Base-by-base conservation (phyloP, 305 asterid genomes). In the Salvia sclarea region DNA sequence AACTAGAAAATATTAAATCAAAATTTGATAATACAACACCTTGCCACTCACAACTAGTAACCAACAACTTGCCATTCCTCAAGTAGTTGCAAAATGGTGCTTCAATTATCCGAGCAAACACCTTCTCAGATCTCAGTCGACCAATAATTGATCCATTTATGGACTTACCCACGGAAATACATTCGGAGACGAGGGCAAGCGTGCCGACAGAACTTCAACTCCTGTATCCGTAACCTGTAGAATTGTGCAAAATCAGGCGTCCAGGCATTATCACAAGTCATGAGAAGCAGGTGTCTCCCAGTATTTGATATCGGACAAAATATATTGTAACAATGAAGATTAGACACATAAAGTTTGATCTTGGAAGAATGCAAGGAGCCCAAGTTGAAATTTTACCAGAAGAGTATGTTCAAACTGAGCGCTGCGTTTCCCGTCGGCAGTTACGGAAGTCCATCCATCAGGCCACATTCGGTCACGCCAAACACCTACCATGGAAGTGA, bases 381-480 rank as follows among this genome's bases (percentile, higher is more conserved):
- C 14, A 21, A 21, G 13, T 8, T 38, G 41, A 11, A 28, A 28
- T 52, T 4, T 78, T 82, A 94, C 99, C 97, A 91, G 76, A 74
- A 91, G 95, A 0, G 99, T 89, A 75, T 94, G 99, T 71, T 94
- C 98, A 78, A 94, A 94, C 73, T 94, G 99, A 43, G 98, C 98
- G 75, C 97, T 91, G 77, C 96, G 85, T 80, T 85, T 89, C 45
- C 99, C 99, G 75, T 94, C 99, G 4, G 94, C 90, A 54, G 99
- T 91, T 61, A 88, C 99, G 62, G 75, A 81, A 63, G 99, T 91
- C 99, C 99, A 94, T 67, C 99, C 99, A 84, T 94, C 98, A 33
- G 99, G 96, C 99, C 99, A 94, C 92, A 85, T 86, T 41, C 92
- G 89, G 68, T 91, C 99, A 48, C 94, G 96, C 98, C 99, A 91